Percentiles rank a stretch among this genome's conserved stretches.
These are phyloP conservation scores for Cucurbita maxima DNA, from an alignment of 306 rosid species.

Conservation along the genomic window DNA sequence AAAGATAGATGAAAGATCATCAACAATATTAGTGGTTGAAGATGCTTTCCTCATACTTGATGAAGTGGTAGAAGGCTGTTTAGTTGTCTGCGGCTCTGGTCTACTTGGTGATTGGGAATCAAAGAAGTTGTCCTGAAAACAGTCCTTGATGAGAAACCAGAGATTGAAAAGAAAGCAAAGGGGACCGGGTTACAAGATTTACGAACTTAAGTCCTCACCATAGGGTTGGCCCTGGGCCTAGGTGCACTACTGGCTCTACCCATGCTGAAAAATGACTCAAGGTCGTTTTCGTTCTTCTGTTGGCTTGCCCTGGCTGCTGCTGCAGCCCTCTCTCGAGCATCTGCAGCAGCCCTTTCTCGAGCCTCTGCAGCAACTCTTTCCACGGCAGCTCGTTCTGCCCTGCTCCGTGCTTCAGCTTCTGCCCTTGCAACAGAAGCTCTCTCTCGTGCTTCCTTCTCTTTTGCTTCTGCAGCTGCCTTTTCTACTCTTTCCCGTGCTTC, in stretches of 20 bases:
- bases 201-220: slow-evolving; percentile 38
- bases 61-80: slow-evolving; percentile 36
- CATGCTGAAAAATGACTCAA: slow-evolving; percentile 67
- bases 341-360: slow-evolving; percentile 63
- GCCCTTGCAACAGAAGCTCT: slow-evolving; percentile 22
- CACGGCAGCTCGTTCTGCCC: slow-evolving; percentile 71
- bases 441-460: slow-evolving; percentile 29
- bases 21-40: slow-evolving; percentile 68
- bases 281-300: slow-evolving; percentile 64
- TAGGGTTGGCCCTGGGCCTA: slow-evolving; percentile 62
- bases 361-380: slow-evolving; percentile 81
- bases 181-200: slow-evolving; percentile 6
- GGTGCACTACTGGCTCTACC: slow-evolving; percentile 80
- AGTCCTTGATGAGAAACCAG: background rate
- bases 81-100: slow-evolving; percentile 39
- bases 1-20: slow-evolving; percentile 85
- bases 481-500: slow-evolving; percentile 67
- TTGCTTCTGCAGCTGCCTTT: slow-evolving; percentile 29
- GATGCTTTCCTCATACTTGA: slow-evolving; percentile 60
- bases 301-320: slow-evolving; percentile 67
- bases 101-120: slow-evolving; percentile 49
- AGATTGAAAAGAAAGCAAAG: background rate
- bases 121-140: slow-evolving; percentile 37
- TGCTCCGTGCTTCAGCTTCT: slow-evolving; percentile 61
- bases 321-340: slow-evolving; percentile 68